Conservation (phyloP, 176 grass and related monocot genomes). For the Oryza glaberrima region DNA sequence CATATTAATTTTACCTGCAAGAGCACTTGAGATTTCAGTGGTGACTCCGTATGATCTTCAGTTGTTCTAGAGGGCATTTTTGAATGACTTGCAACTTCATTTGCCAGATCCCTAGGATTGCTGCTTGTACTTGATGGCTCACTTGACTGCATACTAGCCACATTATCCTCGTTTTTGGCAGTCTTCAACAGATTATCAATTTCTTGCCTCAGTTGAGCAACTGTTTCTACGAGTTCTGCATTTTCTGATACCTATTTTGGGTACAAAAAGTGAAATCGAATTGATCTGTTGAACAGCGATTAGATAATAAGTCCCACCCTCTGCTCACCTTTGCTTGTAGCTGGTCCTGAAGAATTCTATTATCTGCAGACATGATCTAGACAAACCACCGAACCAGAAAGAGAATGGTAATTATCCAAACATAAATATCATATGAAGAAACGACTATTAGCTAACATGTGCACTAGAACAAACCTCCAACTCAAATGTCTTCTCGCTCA, state of each 20-base stretch:
- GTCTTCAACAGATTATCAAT: conserved; percentile 51
- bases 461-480: conserved; percentile 69
- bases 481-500: conserved; percentile 94
- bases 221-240: conserved; percentile 65
- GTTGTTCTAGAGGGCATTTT: conserved; percentile 45
- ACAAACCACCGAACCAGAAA: conserved; percentile 32
- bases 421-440: conserved; percentile 23
- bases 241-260: conserved; percentile 72
- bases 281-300: conserved; percentile 38
- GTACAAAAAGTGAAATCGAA: conserved; percentile 36
- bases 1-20: conserved; percentile 61
- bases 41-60: conserved; percentile 55
- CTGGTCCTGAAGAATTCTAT: conserved; percentile 98
- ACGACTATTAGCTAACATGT: conserved; percentile 14
- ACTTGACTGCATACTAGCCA: conserved; percentile 43
- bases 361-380: conserved; percentile 98
- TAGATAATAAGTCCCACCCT: conserved; percentile 2
- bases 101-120: conserved; percentile 39
- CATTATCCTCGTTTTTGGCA: conserved; percentile 47
- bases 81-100: conserved; percentile 42
- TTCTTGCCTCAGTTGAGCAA: conserved; percentile 69
- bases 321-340: conserved; percentile 81
- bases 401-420: conserved; percentile 38
- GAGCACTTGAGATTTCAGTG: conserved; percentile 73
- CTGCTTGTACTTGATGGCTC: conserved; percentile 50